A percentile compares a stretch with the other conserved stretches of the same genome.
Conservation (phyloP, 2,329 filamentous ascomycete species). For the Teratosphaeria zuluensis region DNA sequence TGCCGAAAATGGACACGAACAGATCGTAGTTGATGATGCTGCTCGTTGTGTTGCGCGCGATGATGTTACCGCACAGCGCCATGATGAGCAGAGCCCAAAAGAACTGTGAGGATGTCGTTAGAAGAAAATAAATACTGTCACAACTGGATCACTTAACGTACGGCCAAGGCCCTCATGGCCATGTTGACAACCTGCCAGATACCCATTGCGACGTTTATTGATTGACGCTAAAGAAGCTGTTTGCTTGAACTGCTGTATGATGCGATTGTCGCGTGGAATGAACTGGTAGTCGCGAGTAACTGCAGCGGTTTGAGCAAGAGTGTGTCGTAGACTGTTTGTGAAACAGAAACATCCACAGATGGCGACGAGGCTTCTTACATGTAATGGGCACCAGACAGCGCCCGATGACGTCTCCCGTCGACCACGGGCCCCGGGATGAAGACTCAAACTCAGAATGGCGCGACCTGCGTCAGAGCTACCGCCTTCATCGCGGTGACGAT, state of each 20-base stretch:
- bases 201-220: not conserved
- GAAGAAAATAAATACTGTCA: not conserved
- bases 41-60: conserved; percentile 46
- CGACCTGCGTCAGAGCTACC: not conserved
- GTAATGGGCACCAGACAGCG: too few species aligned
- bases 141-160: not conserved
- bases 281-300: not conserved
- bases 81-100: conserved; percentile 51
- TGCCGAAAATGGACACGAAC: conserved; percentile 58
- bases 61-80: conserved; percentile 54
- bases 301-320: not conserved
- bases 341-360: not conserved
- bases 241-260: not conserved
- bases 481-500: not conserved
- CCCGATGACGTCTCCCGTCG: not conserved
- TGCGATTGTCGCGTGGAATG: not conserved
- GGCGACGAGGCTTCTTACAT: not conserved
- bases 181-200: conserved; percentile 1
- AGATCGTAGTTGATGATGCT: conserved; percentile 53
- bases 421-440: not conserved
- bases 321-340: not conserved
- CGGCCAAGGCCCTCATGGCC: not conserved
- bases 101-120: conserved; percentile 35
- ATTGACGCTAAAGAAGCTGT: not conserved
- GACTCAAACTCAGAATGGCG: too few species aligned